Evolutionary conservation across 768 basidiomycete species (phyloP).

Genomic region (Mycena alexandri): DNA sequence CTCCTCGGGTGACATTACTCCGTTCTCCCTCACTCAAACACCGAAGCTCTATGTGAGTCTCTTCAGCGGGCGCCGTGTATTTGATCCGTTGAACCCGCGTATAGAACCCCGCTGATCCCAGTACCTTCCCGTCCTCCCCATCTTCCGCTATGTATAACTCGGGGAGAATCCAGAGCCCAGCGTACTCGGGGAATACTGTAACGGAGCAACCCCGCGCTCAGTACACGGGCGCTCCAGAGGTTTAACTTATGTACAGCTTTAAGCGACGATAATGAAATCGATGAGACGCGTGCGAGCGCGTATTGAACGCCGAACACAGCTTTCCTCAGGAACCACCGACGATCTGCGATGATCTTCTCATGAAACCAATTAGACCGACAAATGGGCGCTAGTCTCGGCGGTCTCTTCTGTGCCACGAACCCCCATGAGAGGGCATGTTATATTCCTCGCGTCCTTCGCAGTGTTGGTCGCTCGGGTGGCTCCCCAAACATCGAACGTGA

Average conservation of each 20-base stretch:
- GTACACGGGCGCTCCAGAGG: conserved; percentile 40
- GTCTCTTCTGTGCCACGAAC: conserved; percentile 28
- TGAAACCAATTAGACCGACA: background rate
- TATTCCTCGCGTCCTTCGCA: conserved; percentile 16
- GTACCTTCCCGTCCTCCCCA: conserved; percentile 52
- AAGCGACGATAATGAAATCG: conserved; percentile 8
- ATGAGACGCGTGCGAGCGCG: too few relatives aligned
- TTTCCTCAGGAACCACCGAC: conserved; percentile 28
- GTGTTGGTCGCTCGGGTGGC: conserved; percentile 34
- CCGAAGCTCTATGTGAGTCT: conserved; percentile 57
- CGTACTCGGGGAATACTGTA: conserved; percentile 29
- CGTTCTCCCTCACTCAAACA: conserved; percentile 39
- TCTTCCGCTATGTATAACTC: conserved; percentile 29
- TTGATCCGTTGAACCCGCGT: conserved; percentile 36
- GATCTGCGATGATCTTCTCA: conserved; percentile 3
- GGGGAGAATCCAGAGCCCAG: conserved; percentile 30
- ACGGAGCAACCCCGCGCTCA: conserved; percentile 28
- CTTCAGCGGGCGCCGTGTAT: conserved; percentile 18
- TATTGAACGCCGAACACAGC: conserved; percentile 18
- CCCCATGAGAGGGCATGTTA: conserved; percentile 25
- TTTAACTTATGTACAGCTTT: conserved; percentile 24
- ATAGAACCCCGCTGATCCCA: conserved; percentile 49
- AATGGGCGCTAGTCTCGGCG: conserved; percentile 16
- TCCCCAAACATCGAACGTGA: conserved; percentile 55
- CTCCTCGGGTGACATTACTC: conserved; percentile 32